Conservation (phyloP, 2,329 filamentous ascomycete species). For the Ophiostoma perfectum region DNA sequence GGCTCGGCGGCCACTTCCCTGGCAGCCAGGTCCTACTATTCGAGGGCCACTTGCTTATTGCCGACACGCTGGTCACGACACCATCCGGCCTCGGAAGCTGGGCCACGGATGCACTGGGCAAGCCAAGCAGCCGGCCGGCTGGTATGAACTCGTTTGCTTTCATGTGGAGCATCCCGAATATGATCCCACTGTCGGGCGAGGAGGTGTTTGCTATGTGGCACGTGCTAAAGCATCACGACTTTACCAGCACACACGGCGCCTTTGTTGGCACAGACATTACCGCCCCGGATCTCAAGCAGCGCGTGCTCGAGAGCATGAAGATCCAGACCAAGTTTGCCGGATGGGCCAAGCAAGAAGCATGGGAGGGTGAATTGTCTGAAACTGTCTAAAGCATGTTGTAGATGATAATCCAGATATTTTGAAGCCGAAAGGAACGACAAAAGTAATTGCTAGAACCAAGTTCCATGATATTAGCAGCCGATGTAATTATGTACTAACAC, state of each 20-base stretch:
- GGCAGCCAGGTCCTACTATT: constrained; percentile 65
- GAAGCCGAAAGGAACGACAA: too few species aligned
- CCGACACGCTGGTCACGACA: constrained; percentile 70
- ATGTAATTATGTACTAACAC: too few species aligned
- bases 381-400: not conserved
- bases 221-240: constrained; percentile 56
- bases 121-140: constrained; percentile 35
- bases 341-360: constrained; percentile 35
- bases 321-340: constrained; percentile 58
- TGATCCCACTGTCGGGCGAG: constrained; percentile 62
- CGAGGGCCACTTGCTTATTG: constrained; percentile 59
- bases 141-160: constrained; percentile 58
- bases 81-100: constrained; percentile 51
- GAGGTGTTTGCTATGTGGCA: constrained; percentile 65
- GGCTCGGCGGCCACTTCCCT: constrained; percentile 74
- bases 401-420: not conserved
- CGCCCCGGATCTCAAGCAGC: constrained; percentile 51
- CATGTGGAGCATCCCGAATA: constrained; percentile 72
- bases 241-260: constrained; percentile 61
- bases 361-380: constrained; percentile 14
- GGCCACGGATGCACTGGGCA: constrained; percentile 40
- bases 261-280: constrained; percentile 61
- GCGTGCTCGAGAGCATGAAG: constrained; percentile 70
- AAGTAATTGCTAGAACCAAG: too few species aligned
- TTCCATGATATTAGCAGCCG: too few species aligned